Base-by-base conservation (phyloP, 306 rosid species). In the Trifolium fragiferum region DNA sequence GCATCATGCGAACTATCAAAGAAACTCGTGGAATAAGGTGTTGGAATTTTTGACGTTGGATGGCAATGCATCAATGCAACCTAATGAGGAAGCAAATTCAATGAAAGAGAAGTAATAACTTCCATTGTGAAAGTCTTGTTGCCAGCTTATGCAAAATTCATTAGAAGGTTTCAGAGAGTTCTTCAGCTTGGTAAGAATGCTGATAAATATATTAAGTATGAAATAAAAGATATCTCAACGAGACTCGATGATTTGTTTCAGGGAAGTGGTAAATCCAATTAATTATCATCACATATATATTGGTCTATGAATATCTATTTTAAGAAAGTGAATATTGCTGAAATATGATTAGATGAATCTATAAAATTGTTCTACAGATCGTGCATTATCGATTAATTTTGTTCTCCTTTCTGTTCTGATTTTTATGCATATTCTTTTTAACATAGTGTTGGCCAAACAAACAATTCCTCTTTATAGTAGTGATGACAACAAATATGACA, bases 81-180 rank as follows among this genome's bases (percentile, higher is more conserved):
- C 12, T 38, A 38, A 38, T 38, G 43, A 38, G 43, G 43, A 7
- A 38, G 43, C 76, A 2, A 90, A 79, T 61, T 70, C 88, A 21
- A 82, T 90, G 92, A 89, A 81, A 47, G 93, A 91, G 64, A 93
- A 86, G 83, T 89, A 70, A 86, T 77, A 60, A 86, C 73, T 35
- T 75, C 94, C 4, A 58, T 92, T 3, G 66, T 47, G 9, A 82
- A 86, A 55, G 27, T 73, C 16, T 30, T 92, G 77, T 30, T 81
- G 35, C 94, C 96, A 1, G 87, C 91, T 0, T 92, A 92, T 54
- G 86, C 76, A 35, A 87, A 51, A 80, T 92, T 92, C 69, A 74
- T 87, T 11, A 84, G 60, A 13, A 84, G 86, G 82, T 89, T 86
- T 46, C 82, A 27, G 47, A 78, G 20, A 62, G 62, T 79, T 63